These are phyloP conservation scores for Cystobasidium slooffiae DNA, from an alignment of 1,284 basidiomycete species.

Conservation along the genomic window DNA sequence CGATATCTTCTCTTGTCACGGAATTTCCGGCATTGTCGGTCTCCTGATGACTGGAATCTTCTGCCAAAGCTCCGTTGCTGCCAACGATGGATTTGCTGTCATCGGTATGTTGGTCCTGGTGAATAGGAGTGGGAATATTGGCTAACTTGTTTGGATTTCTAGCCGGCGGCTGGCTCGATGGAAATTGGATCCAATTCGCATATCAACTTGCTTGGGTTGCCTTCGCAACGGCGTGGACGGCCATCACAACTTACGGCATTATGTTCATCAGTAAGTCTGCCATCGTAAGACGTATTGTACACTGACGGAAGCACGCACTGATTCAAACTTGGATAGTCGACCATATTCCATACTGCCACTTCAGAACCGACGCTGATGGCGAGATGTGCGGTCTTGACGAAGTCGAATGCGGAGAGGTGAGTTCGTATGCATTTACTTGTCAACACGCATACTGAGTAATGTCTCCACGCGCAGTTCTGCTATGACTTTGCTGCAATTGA, in stretches of 20 bases:
- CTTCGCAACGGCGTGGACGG: conserved; percentile 67
- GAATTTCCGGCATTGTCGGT: conserved; percentile 83
- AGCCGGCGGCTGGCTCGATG: conserved; percentile 69
- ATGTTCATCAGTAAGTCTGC: conserved; percentile 61
- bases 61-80: conserved; percentile 74
- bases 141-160: not conserved
- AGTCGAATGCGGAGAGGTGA: conserved; percentile 64
- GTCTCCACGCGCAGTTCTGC: no score
- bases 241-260: conserved; percentile 67
- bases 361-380: conserved; percentile 73
- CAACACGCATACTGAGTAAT: no score
- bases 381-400: conserved; percentile 86
- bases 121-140: conserved; percentile 52
- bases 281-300: not conserved
- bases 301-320: not conserved
- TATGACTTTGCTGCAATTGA: conserved; percentile 40
- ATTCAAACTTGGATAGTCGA: conserved; percentile 60
- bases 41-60: conserved; percentile 83
- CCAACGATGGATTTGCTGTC: conserved; percentile 66
- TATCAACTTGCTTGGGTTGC: conserved; percentile 82
- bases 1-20: conserved; percentile 85
- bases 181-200: conserved; percentile 74
- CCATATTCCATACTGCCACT: conserved; percentile 73
- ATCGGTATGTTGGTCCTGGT: conserved; percentile 53
- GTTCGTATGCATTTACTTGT: no score